phyloP scores from a whole-genome alignment of 2,329 filamentous ascomycete species.

The Meredithiella fracta region DNA sequence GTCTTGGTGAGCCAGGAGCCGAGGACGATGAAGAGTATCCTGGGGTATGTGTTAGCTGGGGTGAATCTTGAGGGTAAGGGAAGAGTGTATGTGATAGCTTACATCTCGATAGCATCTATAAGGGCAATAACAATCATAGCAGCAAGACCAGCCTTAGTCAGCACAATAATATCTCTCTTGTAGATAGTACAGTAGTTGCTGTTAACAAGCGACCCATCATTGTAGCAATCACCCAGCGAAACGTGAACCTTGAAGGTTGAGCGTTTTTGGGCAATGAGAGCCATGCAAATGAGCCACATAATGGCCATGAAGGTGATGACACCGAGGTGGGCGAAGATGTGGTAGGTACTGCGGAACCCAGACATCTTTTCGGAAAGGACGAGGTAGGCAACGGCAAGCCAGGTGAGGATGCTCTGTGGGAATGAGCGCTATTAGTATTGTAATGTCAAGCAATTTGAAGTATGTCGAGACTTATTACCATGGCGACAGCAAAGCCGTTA shows the following conservation, averaged over 20 bases:
- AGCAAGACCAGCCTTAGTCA: slow-evolving; percentile 22
- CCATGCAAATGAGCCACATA: slow-evolving; percentile 31
- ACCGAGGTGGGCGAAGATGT: slow-evolving; percentile 28
- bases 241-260: slow-evolving; percentile 22
- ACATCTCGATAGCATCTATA: slow-evolving; percentile 29
- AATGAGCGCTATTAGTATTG: not conserved
- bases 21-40: slow-evolving; percentile 25
- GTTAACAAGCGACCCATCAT: slow-evolving; percentile 26
- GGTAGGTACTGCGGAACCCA: slow-evolving; percentile 23
- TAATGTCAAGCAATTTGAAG: not conserved
- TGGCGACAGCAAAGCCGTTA: slow-evolving; percentile 26
- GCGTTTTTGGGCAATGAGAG: slow-evolving; percentile 25
- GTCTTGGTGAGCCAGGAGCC: slow-evolving; percentile 23
- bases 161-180: slow-evolving; percentile 18
- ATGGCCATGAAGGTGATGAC: slow-evolving; percentile 29
- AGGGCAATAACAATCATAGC: slow-evolving; percentile 27
- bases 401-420: slow-evolving; percentile 28
- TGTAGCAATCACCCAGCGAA: slow-evolving; percentile 20
- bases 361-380: slow-evolving; percentile 26
- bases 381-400: slow-evolving; percentile 27
- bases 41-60: slow-evolving; percentile 17
- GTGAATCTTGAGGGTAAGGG: not conserved
- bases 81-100: slow-evolving; percentile 14
- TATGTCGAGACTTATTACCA: slow-evolving; percentile 20
- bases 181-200: slow-evolving; percentile 22